Conservation (phyloP, 257 asterid species). For the Solanum piurae region DNA sequence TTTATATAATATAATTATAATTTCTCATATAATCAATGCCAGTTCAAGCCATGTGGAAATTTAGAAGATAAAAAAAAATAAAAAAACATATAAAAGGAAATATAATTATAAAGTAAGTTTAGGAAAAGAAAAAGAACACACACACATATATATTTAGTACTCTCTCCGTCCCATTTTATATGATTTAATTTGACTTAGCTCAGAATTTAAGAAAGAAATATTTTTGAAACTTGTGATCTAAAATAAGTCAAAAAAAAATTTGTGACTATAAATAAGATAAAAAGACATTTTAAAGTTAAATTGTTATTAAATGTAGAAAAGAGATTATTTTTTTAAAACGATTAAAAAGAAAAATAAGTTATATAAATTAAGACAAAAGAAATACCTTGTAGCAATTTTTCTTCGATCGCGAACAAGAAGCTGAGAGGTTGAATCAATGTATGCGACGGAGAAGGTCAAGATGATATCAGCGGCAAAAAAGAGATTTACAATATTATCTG, state of each 20-base stretch:
- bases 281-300: too few species aligned
- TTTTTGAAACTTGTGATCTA: background rate
- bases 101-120: background rate
- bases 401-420: slow-evolving; percentile 38
- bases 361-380: too few species aligned
- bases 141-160: background rate
- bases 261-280: too few species aligned
- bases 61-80: background rate
- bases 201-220: too few species aligned
- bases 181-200: background rate
- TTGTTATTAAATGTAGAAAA: too few species aligned
- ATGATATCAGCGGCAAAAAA: slow-evolving; percentile 62
- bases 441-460: slow-evolving; percentile 75
- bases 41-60: background rate
- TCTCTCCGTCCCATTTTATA: background rate
- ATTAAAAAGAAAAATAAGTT: too few species aligned
- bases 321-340: too few species aligned
- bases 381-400: slow-evolving; percentile 59
- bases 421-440: slow-evolving; percentile 61
- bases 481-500: slow-evolving; percentile 49
- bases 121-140: background rate
- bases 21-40: background rate
- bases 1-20: too few species aligned
- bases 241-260: too few species aligned
- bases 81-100: background rate